Percentiles rank a stretch among this genome's conserved stretches.
phyloP scores from a whole-genome alignment of 306 rosid genomes.

The Castanea sativa region DNA sequence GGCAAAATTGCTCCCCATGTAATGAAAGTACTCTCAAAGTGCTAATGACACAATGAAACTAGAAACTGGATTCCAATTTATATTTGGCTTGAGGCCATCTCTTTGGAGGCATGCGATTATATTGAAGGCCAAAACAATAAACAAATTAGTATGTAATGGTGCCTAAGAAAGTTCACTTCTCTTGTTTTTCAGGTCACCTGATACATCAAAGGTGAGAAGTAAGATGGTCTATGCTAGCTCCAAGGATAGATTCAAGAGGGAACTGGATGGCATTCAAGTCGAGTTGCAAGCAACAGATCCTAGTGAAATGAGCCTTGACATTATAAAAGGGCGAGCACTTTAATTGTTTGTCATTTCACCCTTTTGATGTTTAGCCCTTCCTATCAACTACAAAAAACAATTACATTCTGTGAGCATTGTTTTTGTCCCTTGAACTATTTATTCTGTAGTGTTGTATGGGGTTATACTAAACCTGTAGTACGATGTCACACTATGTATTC shows the following conservation, averaged over 20 bases:
- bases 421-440: background rate
- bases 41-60: too few species aligned
- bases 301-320: conserved; percentile 69
- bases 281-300: conserved; percentile 75
- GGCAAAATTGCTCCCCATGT: too few species aligned
- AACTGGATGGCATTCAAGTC: conserved; percentile 66
- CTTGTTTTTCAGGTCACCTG: conserved; percentile 46
- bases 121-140: background rate
- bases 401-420: background rate
- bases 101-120: background rate
- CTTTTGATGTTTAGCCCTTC: background rate
- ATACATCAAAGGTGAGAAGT: conserved; percentile 52
- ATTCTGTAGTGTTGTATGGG: conserved; percentile 4
- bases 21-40: too few species aligned
- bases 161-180: background rate
- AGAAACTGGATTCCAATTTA: background rate
- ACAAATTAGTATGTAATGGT: background rate
- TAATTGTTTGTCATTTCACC: background rate
- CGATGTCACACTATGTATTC: conserved; percentile 14
- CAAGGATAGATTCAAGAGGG: conserved; percentile 78
- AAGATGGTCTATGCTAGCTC: conserved; percentile 79
- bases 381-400: too few species aligned
- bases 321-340: conserved; percentile 52
- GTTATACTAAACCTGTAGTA: conserved; percentile 13
- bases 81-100: background rate